Conservation (phyloP, 1,284 basidiomycete species). For the Trichosporon faecale region DNA sequence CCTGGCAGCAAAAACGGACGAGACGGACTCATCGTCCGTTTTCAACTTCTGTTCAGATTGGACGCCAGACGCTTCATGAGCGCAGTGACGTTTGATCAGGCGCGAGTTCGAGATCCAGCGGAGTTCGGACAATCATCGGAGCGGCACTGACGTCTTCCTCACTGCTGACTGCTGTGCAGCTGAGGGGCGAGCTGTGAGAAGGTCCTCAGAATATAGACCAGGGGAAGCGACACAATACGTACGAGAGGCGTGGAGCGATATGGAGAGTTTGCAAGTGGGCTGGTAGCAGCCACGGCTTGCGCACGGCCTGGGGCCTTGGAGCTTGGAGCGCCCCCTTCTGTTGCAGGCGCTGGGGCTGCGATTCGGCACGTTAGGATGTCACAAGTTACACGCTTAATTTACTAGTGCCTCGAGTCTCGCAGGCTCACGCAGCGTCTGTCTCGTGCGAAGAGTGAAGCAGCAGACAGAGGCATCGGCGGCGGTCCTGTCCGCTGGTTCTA, state of each 20-base stretch:
- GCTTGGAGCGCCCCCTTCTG: not conserved
- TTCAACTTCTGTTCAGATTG: not conserved
- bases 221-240: not conserved
- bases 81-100: not conserved
- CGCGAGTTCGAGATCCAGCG: not conserved
- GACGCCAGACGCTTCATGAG: not conserved
- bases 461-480: not conserved
- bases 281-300: not conserved
- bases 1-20: not conserved
- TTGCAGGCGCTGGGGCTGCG: not conserved
- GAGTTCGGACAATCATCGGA: not conserved
- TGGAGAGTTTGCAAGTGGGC: not conserved
- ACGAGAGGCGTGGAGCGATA: not conserved
- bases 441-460: not conserved
- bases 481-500: not conserved
- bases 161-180: not conserved
- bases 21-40: not conserved
- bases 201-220: not conserved
- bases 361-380: not conserved
- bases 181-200: not conserved
- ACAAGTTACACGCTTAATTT: not conserved
- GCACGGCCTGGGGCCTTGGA: not conserved
- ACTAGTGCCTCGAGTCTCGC: not conserved
- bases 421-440: not conserved
- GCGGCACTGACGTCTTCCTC: not conserved